phyloP scores from a whole-genome alignment of 2,329 filamentous ascomycete species.

The Fusarium anthophilum region DNA sequence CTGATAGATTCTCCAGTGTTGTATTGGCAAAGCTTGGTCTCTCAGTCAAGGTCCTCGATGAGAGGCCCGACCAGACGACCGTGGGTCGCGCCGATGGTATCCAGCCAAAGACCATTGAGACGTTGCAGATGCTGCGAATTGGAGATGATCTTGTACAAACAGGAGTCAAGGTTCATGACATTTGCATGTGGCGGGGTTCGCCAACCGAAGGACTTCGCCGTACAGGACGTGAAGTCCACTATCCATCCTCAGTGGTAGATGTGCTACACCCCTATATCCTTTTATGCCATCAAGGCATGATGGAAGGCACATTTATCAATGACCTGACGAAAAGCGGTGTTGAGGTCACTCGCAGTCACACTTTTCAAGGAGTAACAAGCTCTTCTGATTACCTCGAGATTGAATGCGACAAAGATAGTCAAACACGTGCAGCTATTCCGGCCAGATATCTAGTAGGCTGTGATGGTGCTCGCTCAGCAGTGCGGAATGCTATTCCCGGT shows the following conservation, averaged over 20 bases:
- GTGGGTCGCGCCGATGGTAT: constrained; percentile 76
- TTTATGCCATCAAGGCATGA: constrained; percentile 76
- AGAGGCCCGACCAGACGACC: constrained; percentile 71
- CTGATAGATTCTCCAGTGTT: constrained; percentile 30
- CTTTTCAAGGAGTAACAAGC: constrained; percentile 59
- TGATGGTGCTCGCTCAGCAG: constrained; percentile 76
- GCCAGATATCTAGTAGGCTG: constrained; percentile 42
- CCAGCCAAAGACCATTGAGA: constrained; percentile 82
- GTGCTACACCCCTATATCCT: constrained; percentile 66
- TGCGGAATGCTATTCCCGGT: constrained; percentile 69
- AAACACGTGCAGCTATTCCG: constrained; percentile 14
- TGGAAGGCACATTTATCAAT: constrained; percentile 74
- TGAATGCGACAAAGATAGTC: constrained; percentile 49
- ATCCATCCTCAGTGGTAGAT: constrained; percentile 66
- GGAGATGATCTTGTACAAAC: constrained; percentile 71
- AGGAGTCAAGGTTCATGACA: constrained; percentile 78
- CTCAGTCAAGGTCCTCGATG: constrained; percentile 71
- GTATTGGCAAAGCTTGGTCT: constrained; percentile 72
- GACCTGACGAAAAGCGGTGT: constrained; percentile 72
- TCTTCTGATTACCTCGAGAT: constrained; percentile 53
- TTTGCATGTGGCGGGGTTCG: constrained; percentile 73
- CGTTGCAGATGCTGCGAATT: constrained; percentile 74
- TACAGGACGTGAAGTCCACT: constrained; percentile 73
- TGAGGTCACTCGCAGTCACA: constrained; percentile 72
- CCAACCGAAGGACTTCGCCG: constrained; percentile 62